These are phyloP conservation scores for Epichloe sp. DNA, from an alignment of 2,329 filamentous ascomycete genomes.

Conservation along the genomic window DNA sequence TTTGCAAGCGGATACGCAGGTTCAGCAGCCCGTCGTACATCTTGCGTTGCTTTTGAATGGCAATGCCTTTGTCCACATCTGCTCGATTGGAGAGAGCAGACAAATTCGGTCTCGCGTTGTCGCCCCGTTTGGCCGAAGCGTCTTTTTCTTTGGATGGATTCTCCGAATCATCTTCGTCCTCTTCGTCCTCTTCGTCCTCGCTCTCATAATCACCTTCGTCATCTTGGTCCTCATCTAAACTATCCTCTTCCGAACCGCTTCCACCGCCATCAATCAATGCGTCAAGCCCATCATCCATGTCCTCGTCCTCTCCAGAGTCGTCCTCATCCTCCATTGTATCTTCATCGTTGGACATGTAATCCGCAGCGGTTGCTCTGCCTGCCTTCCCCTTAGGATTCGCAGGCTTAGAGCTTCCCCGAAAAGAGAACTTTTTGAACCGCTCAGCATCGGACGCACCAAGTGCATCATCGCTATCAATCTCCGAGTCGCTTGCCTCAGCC, in stretches of 20 bases:
- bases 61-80: constrained; percentile 73
- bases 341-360: constrained; percentile 41
- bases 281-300: constrained; percentile 25
- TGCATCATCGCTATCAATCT: constrained; percentile 54
- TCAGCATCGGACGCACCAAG: constrained; percentile 79
- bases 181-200: constrained; percentile 21
- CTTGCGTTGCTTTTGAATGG: constrained; percentile 74
- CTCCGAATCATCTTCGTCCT: constrained; percentile 19
- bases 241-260: constrained; percentile 21
- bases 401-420: constrained; percentile 44
- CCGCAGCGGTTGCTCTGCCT: constrained; percentile 37
- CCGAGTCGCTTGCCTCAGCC: constrained; percentile 37
- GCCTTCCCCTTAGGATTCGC: constrained; percentile 21
- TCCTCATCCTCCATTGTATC: constrained; percentile 24
- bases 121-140: constrained; percentile 10
- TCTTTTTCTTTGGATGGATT: constrained; percentile 19
- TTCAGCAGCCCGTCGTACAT: constrained; percentile 83
- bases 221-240: constrained; percentile 20
- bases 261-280: constrained; percentile 18
- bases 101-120: constrained; percentile 21
- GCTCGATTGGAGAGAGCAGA: constrained; percentile 18
- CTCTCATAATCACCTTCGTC: constrained; percentile 25
- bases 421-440: constrained; percentile 63
- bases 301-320: constrained; percentile 24
- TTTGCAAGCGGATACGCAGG: constrained; percentile 83